Conservation (phyloP, 345 rosid species). For the Fremontodendron californicum region DNA sequence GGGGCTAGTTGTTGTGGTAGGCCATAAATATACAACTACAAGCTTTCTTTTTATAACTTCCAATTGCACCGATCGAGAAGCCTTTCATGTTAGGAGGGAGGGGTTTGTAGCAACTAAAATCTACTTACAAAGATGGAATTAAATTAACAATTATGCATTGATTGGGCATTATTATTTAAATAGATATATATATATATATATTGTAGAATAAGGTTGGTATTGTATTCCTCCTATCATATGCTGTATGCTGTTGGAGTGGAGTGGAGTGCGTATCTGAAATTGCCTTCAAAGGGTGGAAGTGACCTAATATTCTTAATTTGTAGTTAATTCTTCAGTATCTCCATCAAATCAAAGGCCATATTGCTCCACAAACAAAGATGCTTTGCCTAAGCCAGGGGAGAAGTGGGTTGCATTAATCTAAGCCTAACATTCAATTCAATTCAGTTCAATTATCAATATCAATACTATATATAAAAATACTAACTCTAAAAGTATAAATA, state of each 20-base stretch:
- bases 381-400: background rate
- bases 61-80: background rate
- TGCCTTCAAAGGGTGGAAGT: background rate
- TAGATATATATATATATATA: too few relatives aligned
- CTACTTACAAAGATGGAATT: too few relatives aligned
- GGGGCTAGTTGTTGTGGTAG: background rate
- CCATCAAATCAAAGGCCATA: background rate
- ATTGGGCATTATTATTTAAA: too few relatives aligned
- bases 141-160: too few relatives aligned
- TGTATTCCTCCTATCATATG: too few relatives aligned
- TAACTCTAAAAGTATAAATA: too few relatives aligned
- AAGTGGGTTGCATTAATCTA: background rate
- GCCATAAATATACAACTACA: background rate
- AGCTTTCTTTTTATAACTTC: background rate
- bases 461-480: too few relatives aligned
- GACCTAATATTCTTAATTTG: background rate
- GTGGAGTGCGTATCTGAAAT: background rate
- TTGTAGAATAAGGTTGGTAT: too few relatives aligned
- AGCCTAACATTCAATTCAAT: too few relatives aligned
- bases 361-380: background rate
- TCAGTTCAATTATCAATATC: too few relatives aligned
- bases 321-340: background rate
- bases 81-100: background rate
- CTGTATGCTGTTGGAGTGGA: too few relatives aligned
- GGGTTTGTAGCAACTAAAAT: background rate